These are phyloP conservation scores for Lentinula lateritia DNA, from an alignment of 768 basidiomycete species.

Conservation along the genomic window DNA sequence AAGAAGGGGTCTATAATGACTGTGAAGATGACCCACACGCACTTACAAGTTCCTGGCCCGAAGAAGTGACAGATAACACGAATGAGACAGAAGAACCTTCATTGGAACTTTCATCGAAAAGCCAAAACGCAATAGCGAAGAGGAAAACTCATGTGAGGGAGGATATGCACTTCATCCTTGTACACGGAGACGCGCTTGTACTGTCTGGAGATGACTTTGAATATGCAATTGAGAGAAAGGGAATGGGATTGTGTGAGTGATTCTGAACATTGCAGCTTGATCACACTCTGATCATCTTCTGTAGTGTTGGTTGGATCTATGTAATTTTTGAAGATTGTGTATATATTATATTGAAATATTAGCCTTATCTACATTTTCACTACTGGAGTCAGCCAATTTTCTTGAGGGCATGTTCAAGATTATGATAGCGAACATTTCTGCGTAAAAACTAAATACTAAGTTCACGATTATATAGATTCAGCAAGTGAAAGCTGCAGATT, in stretches of 20 bases:
- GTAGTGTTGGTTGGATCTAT: conserved; percentile 2
- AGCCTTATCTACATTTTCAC: too few relatives aligned
- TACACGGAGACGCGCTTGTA: conserved; percentile 33
- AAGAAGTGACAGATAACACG: not conserved
- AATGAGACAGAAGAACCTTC: not conserved
- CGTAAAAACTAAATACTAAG: too few relatives aligned
- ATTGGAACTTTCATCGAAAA: not conserved
- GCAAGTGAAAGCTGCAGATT: too few relatives aligned
- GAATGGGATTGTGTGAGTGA: conserved; percentile 1
- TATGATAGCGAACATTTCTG: too few relatives aligned
- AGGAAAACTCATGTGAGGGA: not conserved
- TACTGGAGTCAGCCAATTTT: too few relatives aligned
- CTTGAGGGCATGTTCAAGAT: too few relatives aligned
- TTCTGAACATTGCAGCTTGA: not conserved
- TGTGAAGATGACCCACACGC: not conserved
- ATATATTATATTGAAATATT: too few relatives aligned
- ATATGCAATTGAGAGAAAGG: conserved; percentile 16
- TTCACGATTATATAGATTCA: too few relatives aligned
- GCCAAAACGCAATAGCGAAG: not conserved
- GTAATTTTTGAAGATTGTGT: not conserved
- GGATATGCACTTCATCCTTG: conserved; percentile 22
- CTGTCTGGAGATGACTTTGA: conserved; percentile 34
- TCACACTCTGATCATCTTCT: not conserved
- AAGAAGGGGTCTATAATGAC: not conserved
- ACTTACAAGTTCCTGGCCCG: not conserved